Base-by-base conservation (phyloP, 2,329 filamentous ascomycete genomes). In the Epichloe gansuensis region DNA sequence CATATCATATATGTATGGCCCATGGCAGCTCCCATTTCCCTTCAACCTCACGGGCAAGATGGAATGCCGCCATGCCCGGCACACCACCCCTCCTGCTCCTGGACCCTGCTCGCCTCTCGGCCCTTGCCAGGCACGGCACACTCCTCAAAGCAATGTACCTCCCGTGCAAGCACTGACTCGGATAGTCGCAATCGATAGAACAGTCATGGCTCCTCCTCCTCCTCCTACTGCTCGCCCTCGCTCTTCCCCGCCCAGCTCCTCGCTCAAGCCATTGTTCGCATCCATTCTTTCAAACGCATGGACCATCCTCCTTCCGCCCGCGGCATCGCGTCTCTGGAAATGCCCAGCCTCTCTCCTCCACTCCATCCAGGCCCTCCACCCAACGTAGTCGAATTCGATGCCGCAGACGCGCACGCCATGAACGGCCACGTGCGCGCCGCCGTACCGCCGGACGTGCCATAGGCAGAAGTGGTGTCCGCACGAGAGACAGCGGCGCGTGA, bases 381-480 rank as follows among this genome's bases (percentile, higher is more conserved):
- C 52, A 1, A 9, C 21, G 51, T 65, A 68, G 58, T 72, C 68
- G 46, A 69, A 69, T 47, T 63, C 58, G 53, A 60, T 46, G 17
- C 11, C 48, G 57, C 65, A 67, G 7, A 50, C 44, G 28, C 39
- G 37, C 46, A 38, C 55, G 51, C 42, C 50, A 11, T 46, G 44
- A 15, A 46, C 15, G 25, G 28, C 13, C 3, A 21, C 12, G 11
- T 12, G 50, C 42, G 46, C 44, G 54, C 47, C 17, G 17, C 11
- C 13, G 21, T 3, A 44, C 11, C 42, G 42, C 3, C 41, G 17
- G 2, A 46, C 23, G 4, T 50, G 35, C 31, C 58, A 56, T 25
- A 60, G 62, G 60, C 71, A 72, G 55, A 67, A 63, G 34, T 47
- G 48, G 60, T 71, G 68, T 51, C 61, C 60, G 62, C 71, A 71